Evolutionary conservation across 495 filamentous ascomycete species (phyloP), one percentile per base, ranked within the genome.

Genomic region (Alectoria sarmentosa): DNA sequence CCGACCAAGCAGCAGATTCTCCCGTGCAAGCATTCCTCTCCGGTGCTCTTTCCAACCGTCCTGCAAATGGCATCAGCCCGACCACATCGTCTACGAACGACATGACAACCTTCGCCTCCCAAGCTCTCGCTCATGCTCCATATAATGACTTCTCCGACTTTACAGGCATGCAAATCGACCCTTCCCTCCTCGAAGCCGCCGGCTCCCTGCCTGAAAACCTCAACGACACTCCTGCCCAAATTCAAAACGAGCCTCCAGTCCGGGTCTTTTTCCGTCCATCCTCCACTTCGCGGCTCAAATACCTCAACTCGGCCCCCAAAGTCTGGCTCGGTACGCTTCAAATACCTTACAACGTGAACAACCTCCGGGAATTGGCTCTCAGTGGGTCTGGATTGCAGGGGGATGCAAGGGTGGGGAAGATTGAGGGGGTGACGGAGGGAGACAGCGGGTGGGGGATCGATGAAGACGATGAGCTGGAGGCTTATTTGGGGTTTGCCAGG

Each of bases 381-480:
- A 48, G 58, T 21, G 34, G 66, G 21, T 52, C 60, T 4, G 66
- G 62, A 0, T 5, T 64, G 37, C 49, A 61, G 17, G 56, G 48
- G 7, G 55, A 44, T 37, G 76, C 80, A 0, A 65, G 80, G 34
- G 80, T 89, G 38, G 73, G 76, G 39, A 81, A 77, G 44, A 79
- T 91, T 32, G 83, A 91, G 69, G 90, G 88, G 4, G 69, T 90
- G 17, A 80, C 89, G 57, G 83, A 81, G 86, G 70, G 76, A 75
- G 34, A 77, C 76, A 46, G 84, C 81, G 61, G 72, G 73, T 85
- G 70, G 70, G 75, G 37, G 1, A 85, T 92, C 69, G 84, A 86
- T 61, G 79, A 85, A 38, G 88, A 91, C 69, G 83, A 83, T 54
- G 88, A 91, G 74, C 68, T 92, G 60, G 83, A 83, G 63, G 85